Base-by-base conservation (phyloP, 345 rosid species). In the Eutrema yunnanense region DNA sequence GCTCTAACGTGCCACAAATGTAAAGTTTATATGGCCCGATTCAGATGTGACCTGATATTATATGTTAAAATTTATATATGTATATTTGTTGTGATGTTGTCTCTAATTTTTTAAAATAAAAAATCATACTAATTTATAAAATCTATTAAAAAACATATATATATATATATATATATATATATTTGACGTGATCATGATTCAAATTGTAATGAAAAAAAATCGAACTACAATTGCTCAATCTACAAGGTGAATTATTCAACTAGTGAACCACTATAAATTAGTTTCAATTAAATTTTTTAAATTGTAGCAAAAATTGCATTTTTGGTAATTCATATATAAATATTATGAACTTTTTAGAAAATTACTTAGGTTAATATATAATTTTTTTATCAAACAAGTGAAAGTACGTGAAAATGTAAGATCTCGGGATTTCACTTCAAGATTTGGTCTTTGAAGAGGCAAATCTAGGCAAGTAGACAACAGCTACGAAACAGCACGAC, bases 381-480 rank as follows among this genome's bases (percentile, higher is more conserved):
- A 27, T 52, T 26, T 4, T 6, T 38, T 53, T 8, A 41, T 72
- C 22, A 66, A 73, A 58, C 22, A 49, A 49, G 38, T 14, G 6
- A 50, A 66, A 66, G 52, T 64, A 14, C 29, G 36, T 47, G 30
- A 37, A 73, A 43, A 55, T 37, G 26, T 64, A 38, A 57, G 72
- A 66, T 58, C 44, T 66, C 2, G 53, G 46, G 54, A 41, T 66
- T 64, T 55, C 52, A 48, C 41, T 32, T 9, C 9, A 66, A 74
- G 46, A 65, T 65, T 38, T 65, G 44, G 65, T 65, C 59, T 65
- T 54, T 32, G 6, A 30, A 65, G 41, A 74, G 22, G 43, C 66
- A 67, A 51, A 60, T 59, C 72, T 74, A 67, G 54, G 61, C 22
- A 37, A 48, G 62, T 74, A 66, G 63, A 62, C 64, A 68, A 46